phyloP scores from a whole-genome alignment of 2,329 filamentous ascomycete species.

The Emericellopsis cladophorae region DNA sequence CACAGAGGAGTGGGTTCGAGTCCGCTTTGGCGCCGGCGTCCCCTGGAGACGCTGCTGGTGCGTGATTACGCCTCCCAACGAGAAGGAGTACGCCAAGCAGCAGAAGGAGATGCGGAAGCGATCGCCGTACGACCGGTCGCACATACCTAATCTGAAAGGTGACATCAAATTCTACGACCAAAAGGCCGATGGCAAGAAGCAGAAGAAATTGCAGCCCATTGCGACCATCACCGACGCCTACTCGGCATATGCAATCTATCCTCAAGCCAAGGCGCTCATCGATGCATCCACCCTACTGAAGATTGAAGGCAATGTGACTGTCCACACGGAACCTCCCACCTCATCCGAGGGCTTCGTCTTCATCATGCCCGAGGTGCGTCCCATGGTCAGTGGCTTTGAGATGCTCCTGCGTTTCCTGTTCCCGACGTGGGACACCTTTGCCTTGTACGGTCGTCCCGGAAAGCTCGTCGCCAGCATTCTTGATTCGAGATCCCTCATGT shows the following conservation, averaged over 20 bases:
- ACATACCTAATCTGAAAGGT: conserved; percentile 59
- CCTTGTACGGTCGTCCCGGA: conserved; percentile 78
- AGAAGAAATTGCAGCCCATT: conserved; percentile 82
- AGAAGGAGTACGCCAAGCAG: conserved; percentile 77
- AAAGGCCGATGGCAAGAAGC: conserved; percentile 62
- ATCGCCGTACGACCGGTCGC: conserved; percentile 68
- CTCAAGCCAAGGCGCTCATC: conserved; percentile 84
- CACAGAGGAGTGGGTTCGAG: conserved; percentile 86
- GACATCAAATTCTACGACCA: conserved; percentile 93
- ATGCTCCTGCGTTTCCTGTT: conserved; percentile 90
- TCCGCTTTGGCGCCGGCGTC: conserved; percentile 89
- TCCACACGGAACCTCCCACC: conserved; percentile 67
- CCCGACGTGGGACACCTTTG: conserved; percentile 87
- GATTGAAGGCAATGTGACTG: conserved; percentile 79
- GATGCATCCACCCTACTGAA: conserved; percentile 92
- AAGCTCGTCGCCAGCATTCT: conserved; percentile 78
- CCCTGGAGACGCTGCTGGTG: conserved; percentile 97
- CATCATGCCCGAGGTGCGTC: conserved; percentile 88
- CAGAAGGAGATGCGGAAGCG: conserved; percentile 75
- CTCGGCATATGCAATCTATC: conserved; percentile 90
- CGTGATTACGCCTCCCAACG: conserved; percentile 81
- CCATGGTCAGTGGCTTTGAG: conserved; percentile 89
- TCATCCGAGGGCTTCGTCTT: conserved; percentile 91
- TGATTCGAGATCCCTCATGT: conserved; percentile 88
- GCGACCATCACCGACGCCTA: conserved; percentile 86